Conservation (phyloP, 331 rosid genomes). For the Malus hybrid region DNA sequence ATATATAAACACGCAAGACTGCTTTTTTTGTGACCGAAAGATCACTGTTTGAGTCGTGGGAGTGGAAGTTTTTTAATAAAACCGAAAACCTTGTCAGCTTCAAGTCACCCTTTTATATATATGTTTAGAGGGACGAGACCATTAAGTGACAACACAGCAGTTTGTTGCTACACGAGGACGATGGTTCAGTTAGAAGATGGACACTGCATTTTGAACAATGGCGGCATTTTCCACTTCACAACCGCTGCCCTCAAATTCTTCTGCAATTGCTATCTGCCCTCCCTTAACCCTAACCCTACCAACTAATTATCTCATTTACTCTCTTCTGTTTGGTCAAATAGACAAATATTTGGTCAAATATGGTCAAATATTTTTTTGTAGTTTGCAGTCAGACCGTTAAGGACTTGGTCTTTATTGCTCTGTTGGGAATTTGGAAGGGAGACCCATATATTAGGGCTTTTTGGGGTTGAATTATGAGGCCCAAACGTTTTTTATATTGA, state of each 20-base stretch:
- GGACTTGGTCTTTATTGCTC: not conserved
- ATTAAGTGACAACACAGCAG: conserved; percentile 13
- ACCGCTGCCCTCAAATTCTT: not conserved
- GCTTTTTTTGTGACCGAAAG: too few species aligned
- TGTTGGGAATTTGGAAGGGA: not conserved
- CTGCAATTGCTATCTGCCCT: not conserved
- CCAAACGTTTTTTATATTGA: not conserved
- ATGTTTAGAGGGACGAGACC: not conserved
- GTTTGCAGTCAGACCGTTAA: not conserved
- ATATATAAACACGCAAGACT: not conserved
- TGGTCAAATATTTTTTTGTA: not conserved
- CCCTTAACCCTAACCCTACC: not conserved
- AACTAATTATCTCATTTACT: not conserved
- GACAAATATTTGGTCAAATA: too few species aligned
- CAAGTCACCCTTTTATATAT: too few species aligned
- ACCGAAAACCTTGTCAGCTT: too few species aligned
- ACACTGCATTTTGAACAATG: conserved; percentile 13
- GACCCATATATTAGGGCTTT: conserved; percentile 2
- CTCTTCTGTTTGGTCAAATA: not conserved
- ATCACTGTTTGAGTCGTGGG: too few species aligned
- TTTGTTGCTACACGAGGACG: conserved; percentile 7
- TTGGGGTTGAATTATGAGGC: not conserved
- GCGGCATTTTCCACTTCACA: conserved; percentile 5
- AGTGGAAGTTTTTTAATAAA: too few species aligned
- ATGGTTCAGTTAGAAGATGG: conserved; percentile 8